Conservation (phyloP, 2,329 filamentous ascomycete genomes). For the Aspergillus sojae region DNA sequence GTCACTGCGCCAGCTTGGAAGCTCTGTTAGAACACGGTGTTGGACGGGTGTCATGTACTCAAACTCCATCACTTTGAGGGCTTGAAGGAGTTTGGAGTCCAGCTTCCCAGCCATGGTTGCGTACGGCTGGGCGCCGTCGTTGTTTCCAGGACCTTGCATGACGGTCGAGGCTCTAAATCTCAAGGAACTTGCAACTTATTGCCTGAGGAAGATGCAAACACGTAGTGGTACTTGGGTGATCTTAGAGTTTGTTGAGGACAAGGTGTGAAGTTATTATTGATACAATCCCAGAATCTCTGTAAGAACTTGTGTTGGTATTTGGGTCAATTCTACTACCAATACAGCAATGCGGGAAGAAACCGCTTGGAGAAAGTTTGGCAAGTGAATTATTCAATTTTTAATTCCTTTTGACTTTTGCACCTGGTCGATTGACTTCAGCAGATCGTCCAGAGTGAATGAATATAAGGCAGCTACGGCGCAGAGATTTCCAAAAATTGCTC, state of each 20-base stretch:
- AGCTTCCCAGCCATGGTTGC: conserved; percentile 38
- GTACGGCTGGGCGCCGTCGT: conserved; percentile 31
- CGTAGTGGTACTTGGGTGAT: not conserved
- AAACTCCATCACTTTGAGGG: conserved; percentile 36
- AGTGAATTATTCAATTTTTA: not conserved
- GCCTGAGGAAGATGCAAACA: not conserved
- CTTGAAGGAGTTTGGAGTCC: conserved; percentile 35
- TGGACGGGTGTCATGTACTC: conserved; percentile 57
- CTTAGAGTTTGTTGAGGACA: not conserved
- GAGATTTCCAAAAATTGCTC: not conserved
- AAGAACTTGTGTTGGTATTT: not conserved
- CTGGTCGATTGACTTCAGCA: not conserved
- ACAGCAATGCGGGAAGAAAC: not conserved
- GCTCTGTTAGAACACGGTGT: conserved; percentile 54
- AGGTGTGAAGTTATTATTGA: not conserved
- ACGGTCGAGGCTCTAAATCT: not conserved
- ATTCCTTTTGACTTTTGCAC: not conserved
- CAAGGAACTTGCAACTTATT: not conserved
- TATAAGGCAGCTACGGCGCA: not conserved
- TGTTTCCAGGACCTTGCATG: conserved; percentile 12
- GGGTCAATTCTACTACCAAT: not conserved
- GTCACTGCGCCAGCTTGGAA: conserved; percentile 53
- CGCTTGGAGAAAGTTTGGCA: not conserved
- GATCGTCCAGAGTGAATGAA: not conserved
- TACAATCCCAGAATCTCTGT: not conserved